phyloP scores from a whole-genome alignment of 2,329 filamentous ascomycete genomes.

The Aspergillus pseudotamarii region DNA sequence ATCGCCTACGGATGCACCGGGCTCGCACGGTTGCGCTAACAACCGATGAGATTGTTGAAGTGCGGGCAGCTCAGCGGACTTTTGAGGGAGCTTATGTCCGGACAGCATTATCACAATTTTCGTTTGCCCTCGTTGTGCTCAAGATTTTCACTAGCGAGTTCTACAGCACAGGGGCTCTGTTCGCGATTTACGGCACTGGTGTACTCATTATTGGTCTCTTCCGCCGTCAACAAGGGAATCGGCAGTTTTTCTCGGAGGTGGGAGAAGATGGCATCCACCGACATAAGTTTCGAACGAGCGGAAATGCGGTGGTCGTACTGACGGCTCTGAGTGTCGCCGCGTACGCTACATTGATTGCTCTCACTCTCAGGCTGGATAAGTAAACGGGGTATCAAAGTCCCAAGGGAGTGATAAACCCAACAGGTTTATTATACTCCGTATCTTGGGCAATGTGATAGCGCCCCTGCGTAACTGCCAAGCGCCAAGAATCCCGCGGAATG shows the following conservation, averaged over 20 bases:
- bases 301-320: constrained; percentile 66
- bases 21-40: constrained; percentile 83
- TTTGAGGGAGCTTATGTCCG: constrained; percentile 97
- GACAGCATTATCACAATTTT: constrained; percentile 92
- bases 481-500: constrained; percentile 33
- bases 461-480: constrained; percentile 36
- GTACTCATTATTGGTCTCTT: constrained; percentile 82
- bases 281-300: constrained; percentile 66
- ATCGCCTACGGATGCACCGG: constrained; percentile 79
- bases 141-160: constrained; percentile 98
- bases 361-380: constrained; percentile 55
- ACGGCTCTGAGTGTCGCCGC: constrained; percentile 65
- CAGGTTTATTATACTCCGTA: constrained; percentile 5
- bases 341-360: constrained; percentile 61
- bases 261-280: constrained; percentile 62
- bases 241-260: constrained; percentile 76
- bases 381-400: constrained; percentile 17
- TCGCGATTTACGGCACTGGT: constrained; percentile 86
- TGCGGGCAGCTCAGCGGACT: constrained; percentile 90
- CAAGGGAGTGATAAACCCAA: background rate
- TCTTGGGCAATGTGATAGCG: constrained; percentile 6
- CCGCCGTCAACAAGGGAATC: constrained; percentile 86
- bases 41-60: constrained; percentile 83
- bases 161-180: constrained; percentile 94
- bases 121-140: constrained; percentile 88